Percentiles rank a stretch among this genome's conserved stretches.
These are phyloP conservation scores for Senna tora DNA, from an alignment of 306 rosid genomes.

Conservation along the genomic window DNA sequence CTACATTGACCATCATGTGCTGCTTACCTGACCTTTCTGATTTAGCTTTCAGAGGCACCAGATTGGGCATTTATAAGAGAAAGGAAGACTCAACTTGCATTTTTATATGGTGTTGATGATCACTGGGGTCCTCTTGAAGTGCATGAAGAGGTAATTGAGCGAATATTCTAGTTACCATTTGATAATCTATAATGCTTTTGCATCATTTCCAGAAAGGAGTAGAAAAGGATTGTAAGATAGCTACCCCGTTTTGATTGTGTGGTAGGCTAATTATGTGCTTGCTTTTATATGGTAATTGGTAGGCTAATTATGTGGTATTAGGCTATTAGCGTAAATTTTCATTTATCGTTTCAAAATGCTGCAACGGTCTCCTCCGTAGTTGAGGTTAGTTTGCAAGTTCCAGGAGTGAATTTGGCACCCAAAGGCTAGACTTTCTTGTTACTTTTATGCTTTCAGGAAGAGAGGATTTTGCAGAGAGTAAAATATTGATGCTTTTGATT, in stretches of 20 bases:
- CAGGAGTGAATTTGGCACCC: conserved; percentile 21
- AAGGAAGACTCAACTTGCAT: conserved; percentile 62
- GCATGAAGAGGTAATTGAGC: conserved; percentile 71
- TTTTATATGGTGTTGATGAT: conserved; percentile 79
- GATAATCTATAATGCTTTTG: conserved; percentile 34
- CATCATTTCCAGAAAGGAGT: conserved; percentile 1
- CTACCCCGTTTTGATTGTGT: conserved; percentile 13
- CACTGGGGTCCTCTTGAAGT: conserved; percentile 94
- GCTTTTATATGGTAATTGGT: not conserved
- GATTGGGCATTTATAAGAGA: conserved; percentile 83
- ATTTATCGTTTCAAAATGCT: conserved; percentile 25
- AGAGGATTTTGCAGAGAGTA: not conserved
- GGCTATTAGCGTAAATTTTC: not conserved
- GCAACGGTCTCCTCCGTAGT: conserved; percentile 9
- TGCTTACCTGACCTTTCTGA: conserved; percentile 43
- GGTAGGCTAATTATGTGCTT: conserved; percentile 24
- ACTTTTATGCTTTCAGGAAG: conserved; percentile 1
- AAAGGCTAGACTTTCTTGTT: not conserved
- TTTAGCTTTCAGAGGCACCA: conserved; percentile 78
- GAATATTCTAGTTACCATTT: conserved; percentile 11
- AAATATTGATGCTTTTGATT: conserved; percentile 16
- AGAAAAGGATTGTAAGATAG: not conserved
- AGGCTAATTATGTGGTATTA: not conserved
- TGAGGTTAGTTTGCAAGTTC: conserved; percentile 10
- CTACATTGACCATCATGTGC: conserved; percentile 40